These are phyloP conservation scores for Capsaspora owczarzaki DNA, from an alignment of 78 protist genomes.

Conservation along the genomic window DNA sequence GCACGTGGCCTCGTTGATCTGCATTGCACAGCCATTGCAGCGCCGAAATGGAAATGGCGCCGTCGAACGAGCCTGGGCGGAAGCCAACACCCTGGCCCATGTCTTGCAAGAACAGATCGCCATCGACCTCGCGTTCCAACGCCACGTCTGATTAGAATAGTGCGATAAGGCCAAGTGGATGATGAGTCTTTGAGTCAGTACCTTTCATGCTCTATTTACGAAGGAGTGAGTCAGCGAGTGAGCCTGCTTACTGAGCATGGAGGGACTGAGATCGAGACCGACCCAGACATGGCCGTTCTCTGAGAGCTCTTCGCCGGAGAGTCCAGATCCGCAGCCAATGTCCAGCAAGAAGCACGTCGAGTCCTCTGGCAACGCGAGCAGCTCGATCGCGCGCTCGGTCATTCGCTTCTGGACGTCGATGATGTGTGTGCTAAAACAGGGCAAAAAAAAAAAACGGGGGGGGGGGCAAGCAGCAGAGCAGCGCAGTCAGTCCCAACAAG, in stretches of 20 bases:
- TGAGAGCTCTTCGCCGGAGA: constrained; percentile 49
- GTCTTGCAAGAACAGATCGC: constrained; percentile 71
- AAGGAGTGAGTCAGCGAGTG: too few species aligned
- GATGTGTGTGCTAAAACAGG: constrained; percentile 64
- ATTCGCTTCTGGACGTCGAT: constrained; percentile 75
- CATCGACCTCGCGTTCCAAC: constrained; percentile 19
- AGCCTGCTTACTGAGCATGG: constrained; percentile 75
- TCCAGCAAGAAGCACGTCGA: constrained; percentile 66
- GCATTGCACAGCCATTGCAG: constrained; percentile 94
- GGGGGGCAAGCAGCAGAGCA: too few species aligned
- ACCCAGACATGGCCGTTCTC: constrained; percentile 83
- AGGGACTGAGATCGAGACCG: constrained; percentile 76
- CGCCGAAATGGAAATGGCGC: constrained; percentile 79
- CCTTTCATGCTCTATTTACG: too few species aligned
- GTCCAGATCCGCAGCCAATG: constrained; percentile 80
- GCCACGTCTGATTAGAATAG: constrained; percentile 6
- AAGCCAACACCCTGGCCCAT: constrained; percentile 84
- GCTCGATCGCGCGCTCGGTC: constrained; percentile 88
- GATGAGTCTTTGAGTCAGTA: too few species aligned
- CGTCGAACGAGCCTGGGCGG: constrained; percentile 83
- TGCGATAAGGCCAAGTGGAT: too few species aligned
- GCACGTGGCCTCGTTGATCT: constrained; percentile 65
- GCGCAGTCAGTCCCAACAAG: too few species aligned
- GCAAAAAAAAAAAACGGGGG: not conserved
- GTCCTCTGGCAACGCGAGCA: constrained; percentile 57